A percentile compares a stretch with the other conserved stretches of the same genome.
These are phyloP conservation scores for Phytophthora multivora DNA, from an alignment of 352 stramenopile genomes.

Conservation along the genomic window DNA sequence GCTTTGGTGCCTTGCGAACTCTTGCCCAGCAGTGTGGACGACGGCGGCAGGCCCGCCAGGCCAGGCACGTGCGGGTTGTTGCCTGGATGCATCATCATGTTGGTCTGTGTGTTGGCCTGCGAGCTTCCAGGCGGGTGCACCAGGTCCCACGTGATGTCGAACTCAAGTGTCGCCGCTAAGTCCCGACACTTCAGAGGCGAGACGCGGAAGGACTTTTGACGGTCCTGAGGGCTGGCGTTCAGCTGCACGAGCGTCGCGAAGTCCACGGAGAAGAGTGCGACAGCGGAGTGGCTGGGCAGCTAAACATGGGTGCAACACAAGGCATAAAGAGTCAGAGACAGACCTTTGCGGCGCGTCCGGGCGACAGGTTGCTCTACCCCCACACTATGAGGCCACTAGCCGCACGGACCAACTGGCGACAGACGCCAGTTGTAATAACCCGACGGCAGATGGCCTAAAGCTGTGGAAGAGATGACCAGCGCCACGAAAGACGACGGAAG, in stretches of 20 bases:
- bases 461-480: conserved; percentile 9
- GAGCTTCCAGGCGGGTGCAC: conserved; percentile 27
- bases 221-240: conserved; percentile 35
- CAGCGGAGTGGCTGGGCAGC: conserved; percentile 81
- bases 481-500: background rate
- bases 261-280: conserved; percentile 77
- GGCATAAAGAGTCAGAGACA: conserved; percentile 26
- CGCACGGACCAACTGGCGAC: conserved; percentile 12
- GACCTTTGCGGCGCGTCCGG: conserved; percentile 7
- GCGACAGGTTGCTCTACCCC: conserved; percentile 4
- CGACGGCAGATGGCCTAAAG: conserved; percentile 6
- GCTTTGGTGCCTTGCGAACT: conserved; percentile 8
- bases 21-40: conserved; percentile 45
- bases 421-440: conserved; percentile 1
- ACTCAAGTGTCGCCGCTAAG: conserved; percentile 71
- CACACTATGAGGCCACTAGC: conserved; percentile 3
- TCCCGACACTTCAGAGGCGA: conserved; percentile 79
- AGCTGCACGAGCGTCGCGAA: conserved; percentile 74
- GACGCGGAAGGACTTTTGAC: conserved; percentile 62
- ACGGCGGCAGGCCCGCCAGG: conserved; percentile 40
- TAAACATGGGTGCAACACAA: conserved; percentile 22
- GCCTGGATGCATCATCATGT: conserved; percentile 31
- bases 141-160: conserved; percentile 77
- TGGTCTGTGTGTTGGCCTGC: conserved; percentile 10
- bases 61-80: conserved; percentile 9